Percentiles rank a stretch among this genome's conserved stretches.
Conservation (phyloP, 1,284 basidiomycete genomes). For the Schizopora paradoxa region DNA sequence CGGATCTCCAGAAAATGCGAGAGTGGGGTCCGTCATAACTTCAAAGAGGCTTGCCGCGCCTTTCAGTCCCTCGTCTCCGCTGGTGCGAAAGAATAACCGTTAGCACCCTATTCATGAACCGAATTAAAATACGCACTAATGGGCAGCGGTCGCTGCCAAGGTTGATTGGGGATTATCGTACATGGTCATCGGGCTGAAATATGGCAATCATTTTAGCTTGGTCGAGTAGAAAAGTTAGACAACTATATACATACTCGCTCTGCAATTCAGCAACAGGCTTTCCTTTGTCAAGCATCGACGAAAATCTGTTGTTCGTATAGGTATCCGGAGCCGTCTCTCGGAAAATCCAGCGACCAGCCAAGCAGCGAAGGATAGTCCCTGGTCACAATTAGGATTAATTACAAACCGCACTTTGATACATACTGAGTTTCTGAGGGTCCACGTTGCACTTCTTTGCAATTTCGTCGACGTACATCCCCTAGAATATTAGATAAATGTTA, state of each 20-base stretch:
- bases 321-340: slow-evolving; percentile 18
- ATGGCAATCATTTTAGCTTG: background rate
- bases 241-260: slow-evolving; percentile 1
- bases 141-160: too few species aligned
- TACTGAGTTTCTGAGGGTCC: slow-evolving; percentile 20
- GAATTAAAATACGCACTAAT: too few species aligned
- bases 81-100: slow-evolving; percentile 2
- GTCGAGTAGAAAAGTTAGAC: background rate
- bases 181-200: background rate
- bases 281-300: slow-evolving; percentile 19
- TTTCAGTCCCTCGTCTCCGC: slow-evolving; percentile 29
- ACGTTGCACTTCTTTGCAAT: slow-evolving; percentile 18
- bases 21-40: slow-evolving; percentile 28
- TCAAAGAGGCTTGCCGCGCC: slow-evolving; percentile 31
- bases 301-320: slow-evolving; percentile 20
- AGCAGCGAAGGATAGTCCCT: slow-evolving; percentile 20
- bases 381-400: background rate
- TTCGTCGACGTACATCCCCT: slow-evolving; percentile 20
- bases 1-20: slow-evolving; percentile 26
- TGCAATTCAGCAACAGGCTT: too few species aligned
- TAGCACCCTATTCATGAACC: background rate
- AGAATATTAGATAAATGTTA: background rate
- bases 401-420: background rate
- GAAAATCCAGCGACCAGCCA: slow-evolving; percentile 23
- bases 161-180: too few species aligned